phyloP scores from a whole-genome alignment of 805 yeast species.

The Metschnikowia henanensis region DNA sequence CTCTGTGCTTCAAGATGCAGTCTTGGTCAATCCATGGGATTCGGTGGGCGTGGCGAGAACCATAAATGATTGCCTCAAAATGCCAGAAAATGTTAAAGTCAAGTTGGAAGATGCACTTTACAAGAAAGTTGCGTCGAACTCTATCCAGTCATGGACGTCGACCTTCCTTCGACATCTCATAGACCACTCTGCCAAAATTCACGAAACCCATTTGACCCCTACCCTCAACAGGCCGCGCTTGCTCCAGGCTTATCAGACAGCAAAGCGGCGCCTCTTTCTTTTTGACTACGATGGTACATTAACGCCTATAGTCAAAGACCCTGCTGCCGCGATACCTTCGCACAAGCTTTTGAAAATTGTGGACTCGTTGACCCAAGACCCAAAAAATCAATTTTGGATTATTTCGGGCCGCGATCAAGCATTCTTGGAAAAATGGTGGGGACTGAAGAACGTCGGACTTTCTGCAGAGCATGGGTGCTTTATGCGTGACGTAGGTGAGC shows the following conservation, averaged over 20 bases:
- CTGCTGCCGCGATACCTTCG: conserved; percentile 97
- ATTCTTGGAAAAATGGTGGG: conserved; percentile 88
- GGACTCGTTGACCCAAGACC: conserved; percentile 64
- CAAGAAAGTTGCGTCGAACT: conserved; percentile 61
- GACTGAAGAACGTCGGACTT: conserved; percentile 69
- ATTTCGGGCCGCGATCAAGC: conserved; percentile 94
- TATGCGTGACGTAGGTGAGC: conserved; percentile 66
- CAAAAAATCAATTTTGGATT: conserved; percentile 87
- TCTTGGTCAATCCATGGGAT: conserved; percentile 96
- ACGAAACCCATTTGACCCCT: conserved; percentile 57
- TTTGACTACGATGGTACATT: conserved; percentile 98
- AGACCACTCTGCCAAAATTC: conserved; percentile 36
- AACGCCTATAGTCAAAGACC: conserved; percentile 95
- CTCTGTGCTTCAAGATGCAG: conserved; percentile 66
- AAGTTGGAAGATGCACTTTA: conserved; percentile 55
- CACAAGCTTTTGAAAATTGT: conserved; percentile 63
- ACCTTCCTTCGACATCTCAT: conserved; percentile 54
- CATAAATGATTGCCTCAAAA: conserved; percentile 64
- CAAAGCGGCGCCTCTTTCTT: conserved; percentile 73
- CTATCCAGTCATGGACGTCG: conserved; percentile 81
- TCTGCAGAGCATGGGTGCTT: conserved; percentile 99
- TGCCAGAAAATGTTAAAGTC: conserved; percentile 48
- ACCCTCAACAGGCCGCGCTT: conserved; percentile 73
- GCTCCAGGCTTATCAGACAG: conserved; percentile 54
- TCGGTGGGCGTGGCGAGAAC: conserved; percentile 88